Evolutionary conservation across 2,329 filamentous ascomycete genomes (phyloP).

Genomic region (Cytospora chrysosperma): DNA sequence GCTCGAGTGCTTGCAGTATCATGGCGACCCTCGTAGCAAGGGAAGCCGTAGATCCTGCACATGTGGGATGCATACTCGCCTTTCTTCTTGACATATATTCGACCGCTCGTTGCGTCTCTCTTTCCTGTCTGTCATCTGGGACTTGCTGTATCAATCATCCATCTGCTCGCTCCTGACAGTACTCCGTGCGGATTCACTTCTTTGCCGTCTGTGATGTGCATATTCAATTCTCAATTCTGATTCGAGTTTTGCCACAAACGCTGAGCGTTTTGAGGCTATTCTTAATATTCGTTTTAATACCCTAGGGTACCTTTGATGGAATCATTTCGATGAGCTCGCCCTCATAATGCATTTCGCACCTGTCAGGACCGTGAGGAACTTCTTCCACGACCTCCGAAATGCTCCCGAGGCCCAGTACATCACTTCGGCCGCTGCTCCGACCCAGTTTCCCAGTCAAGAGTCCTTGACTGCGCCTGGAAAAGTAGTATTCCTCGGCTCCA

Average conservation of each 20-base stretch:
- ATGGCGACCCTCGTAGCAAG: too few relatives aligned
- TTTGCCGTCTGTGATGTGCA: slow-evolving; percentile 15
- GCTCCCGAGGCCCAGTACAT: slow-evolving; percentile 27
- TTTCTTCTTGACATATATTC: background rate
- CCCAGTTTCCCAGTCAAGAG: slow-evolving; percentile 23
- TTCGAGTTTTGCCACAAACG: slow-evolving; percentile 7
- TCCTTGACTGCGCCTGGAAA: slow-evolving; percentile 12
- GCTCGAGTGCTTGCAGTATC: too few relatives aligned
- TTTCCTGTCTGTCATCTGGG: background rate
- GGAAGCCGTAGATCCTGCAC: too few relatives aligned
- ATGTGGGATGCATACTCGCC: background rate
- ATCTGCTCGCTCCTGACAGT: background rate
- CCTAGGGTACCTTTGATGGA: too few relatives aligned
- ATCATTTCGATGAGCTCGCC: too few relatives aligned
- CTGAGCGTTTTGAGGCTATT: slow-evolving; percentile 15
- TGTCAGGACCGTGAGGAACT: slow-evolving; percentile 17
- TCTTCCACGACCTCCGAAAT: slow-evolving; percentile 24
- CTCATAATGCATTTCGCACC: slow-evolving; percentile 16
- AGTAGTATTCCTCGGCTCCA: slow-evolving; percentile 21
- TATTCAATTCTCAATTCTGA: background rate
- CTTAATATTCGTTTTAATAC: background rate
- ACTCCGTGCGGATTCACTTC: background rate
- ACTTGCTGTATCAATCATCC: too few relatives aligned
- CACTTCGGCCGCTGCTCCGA: slow-evolving; percentile 22
- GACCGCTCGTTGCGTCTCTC: background rate